Base-by-base conservation (phyloP, 257 asterid genomes). In the Salvia miltiorrhiza region DNA sequence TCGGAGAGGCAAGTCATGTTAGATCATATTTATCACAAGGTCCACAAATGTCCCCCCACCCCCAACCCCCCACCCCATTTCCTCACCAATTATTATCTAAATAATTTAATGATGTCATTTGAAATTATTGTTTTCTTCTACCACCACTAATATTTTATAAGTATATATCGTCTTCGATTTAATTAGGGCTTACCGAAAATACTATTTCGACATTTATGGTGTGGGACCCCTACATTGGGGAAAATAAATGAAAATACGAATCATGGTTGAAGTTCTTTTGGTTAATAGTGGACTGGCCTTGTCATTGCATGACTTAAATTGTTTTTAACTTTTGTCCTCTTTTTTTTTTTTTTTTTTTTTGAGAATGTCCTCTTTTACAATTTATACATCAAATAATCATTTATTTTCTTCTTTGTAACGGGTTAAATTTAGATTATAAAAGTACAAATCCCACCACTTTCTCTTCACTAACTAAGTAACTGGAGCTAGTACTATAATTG, bases 21-120 rank as follows among this genome's bases (percentile, higher is more conserved):
- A 58, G 69, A 37, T 58, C 76, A 62, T 62, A 75, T 70, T 75
- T 16, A 66, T 63, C 21, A 63, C 13, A 49, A 56, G 83, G 81
- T 61, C 85, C 79, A 79, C 73, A 68, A 63, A 49, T 60, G 12
- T 17, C 77, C 53, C 81, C 57, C 59, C 26, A 7, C n/a, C n/a
- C n/a, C n/a, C n/a, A n/a, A n/a, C n/a, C n/a, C n/a, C n/a, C n/a
- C n/a, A n/a, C n/a, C n/a, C n/a, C n/a, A n/a, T n/a, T n/a, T n/a
- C n/a, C n/a, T n/a, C n/a, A n/a, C 70, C 64, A 50, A 73, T 74
- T 50, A 70, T 76, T 65, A 50, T 48, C 17, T 30, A 64, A 50
- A 65, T 68, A 49, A 71, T 76, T 70, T 61, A 63, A 50, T 63
- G 23, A 72, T 62, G 23, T 23, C 73, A 62, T 69, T 62, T 47